Evolutionary conservation across 345 rosid genomes (phyloP).

Genomic region (Atalantia buxifolia): DNA sequence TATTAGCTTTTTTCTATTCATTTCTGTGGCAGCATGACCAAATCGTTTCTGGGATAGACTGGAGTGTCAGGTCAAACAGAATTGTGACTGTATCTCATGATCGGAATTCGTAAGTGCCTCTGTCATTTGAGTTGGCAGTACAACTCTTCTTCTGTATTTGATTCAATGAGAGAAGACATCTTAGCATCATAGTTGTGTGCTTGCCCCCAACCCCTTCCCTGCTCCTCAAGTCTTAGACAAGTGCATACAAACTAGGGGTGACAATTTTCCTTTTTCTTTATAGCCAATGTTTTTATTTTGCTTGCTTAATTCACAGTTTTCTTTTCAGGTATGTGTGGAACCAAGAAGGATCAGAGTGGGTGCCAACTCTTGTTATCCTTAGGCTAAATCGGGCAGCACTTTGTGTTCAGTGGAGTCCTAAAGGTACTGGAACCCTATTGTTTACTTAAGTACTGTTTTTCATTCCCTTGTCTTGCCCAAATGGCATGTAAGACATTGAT

Average conservation of each 20-base stretch:
- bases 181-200: not conserved
- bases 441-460: not conserved
- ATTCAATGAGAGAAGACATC: not conserved
- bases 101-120: conserved; percentile 85
- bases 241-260: no score
- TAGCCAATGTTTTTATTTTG: not conserved
- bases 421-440: conserved; percentile 44
- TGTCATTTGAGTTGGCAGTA: not conserved
- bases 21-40: conserved; percentile 81
- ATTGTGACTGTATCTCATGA: conserved; percentile 93
- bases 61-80: conserved; percentile 81
- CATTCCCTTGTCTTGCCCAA: conserved; percentile 2
- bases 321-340: conserved; percentile 84
- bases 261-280: not conserved
- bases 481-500: not conserved
- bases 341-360: conserved; percentile 86
- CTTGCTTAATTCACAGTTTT: conserved; percentile 16
- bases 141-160: not conserved
- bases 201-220: not conserved
- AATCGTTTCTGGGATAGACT: conserved; percentile 93
- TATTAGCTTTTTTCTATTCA: conserved; percentile 7
- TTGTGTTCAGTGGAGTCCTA: conserved; percentile 96
- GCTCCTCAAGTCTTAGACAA: not conserved
- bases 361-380: conserved; percentile 94
- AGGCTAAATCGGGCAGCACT: conserved; percentile 97